These are phyloP conservation scores for Penicillium sp. DNA, from an alignment of 2,329 filamentous ascomycete genomes.

Conservation along the genomic window DNA sequence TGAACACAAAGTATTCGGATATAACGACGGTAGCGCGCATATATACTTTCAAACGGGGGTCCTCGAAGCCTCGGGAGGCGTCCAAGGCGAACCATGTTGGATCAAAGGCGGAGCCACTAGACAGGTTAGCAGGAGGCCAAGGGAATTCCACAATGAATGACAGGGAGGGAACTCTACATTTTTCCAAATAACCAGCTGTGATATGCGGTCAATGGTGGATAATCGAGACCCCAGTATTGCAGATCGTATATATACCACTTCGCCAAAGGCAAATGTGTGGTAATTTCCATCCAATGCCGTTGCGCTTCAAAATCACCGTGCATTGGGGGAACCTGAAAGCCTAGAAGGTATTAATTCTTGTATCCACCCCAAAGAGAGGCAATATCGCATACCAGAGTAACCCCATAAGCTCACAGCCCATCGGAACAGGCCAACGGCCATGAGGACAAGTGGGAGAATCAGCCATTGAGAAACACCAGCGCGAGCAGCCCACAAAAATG, in stretches of 20 bases:
- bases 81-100: constrained; percentile 84
- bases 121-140: not conserved
- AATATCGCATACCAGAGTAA: constrained; percentile 71
- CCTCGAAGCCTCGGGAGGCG: constrained; percentile 76
- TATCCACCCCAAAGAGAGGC: not conserved
- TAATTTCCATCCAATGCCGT: constrained; percentile 98
- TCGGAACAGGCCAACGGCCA: constrained; percentile 85
- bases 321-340: constrained; percentile 79
- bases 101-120: constrained; percentile 69
- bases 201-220: constrained; percentile 95
- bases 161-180: constrained; percentile 53
- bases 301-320: constrained; percentile 98
- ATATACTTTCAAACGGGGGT: constrained; percentile 79
- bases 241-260: constrained; percentile 99
- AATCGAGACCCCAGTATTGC: constrained; percentile 96
- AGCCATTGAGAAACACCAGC: constrained; percentile 86
- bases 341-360: constrained; percentile 43
- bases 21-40: constrained; percentile 91
- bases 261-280: constrained; percentile 79
- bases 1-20: constrained; percentile 85
- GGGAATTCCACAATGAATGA: not conserved
- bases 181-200: constrained; percentile 94
- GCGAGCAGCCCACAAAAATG: constrained; percentile 91
- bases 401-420: constrained; percentile 93
- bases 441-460: constrained; percentile 79